Conservation (phyloP, 2,329 filamentous ascomycete species). For the Pseudogymnoascus sp. region DNA sequence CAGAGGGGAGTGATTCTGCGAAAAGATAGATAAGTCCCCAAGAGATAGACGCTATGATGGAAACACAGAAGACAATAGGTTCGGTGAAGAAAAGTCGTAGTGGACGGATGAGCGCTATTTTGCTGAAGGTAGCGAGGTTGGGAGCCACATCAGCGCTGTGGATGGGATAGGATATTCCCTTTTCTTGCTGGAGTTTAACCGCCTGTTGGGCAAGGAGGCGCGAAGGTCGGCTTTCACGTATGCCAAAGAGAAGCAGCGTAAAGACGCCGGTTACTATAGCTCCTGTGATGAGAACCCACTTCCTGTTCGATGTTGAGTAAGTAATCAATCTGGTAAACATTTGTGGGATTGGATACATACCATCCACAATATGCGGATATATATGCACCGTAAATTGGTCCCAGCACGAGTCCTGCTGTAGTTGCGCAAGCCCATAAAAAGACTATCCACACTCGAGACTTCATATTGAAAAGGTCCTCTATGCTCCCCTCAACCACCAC, state of each 20-base stretch:
- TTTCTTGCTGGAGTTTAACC: slow-evolving; percentile 24
- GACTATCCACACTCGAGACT: slow-evolving; percentile 40
- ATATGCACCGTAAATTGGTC: slow-evolving; percentile 38
- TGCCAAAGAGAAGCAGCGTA: slow-evolving; percentile 30
- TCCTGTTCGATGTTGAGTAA: slow-evolving; percentile 24
- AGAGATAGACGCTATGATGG: slow-evolving; percentile 36
- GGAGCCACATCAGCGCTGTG: slow-evolving; percentile 35
- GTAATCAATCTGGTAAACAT: neutral
- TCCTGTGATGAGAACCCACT: slow-evolving; percentile 39
- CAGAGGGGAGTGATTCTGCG: slow-evolving; percentile 35
- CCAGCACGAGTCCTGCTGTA: slow-evolving; percentile 37
- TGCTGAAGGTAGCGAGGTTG: slow-evolving; percentile 31
- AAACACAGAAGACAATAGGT: slow-evolving; percentile 38
- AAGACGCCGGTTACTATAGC: slow-evolving; percentile 33
- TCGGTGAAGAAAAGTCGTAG: slow-evolving; percentile 38
- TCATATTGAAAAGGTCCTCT: slow-evolving; percentile 42
- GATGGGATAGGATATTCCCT: slow-evolving; percentile 23
- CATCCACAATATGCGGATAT: slow-evolving; percentile 33
- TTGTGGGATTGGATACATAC: slow-evolving; percentile 14
- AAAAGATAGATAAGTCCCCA: slow-evolving; percentile 44
- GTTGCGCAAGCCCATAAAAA: slow-evolving; percentile 38
- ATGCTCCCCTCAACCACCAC: slow-evolving; percentile 41
- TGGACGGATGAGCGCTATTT: slow-evolving; percentile 35
- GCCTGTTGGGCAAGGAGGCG: slow-evolving; percentile 34
- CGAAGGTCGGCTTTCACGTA: slow-evolving; percentile 40